Conservation (phyloP, 1,284 basidiomycete genomes). For the Cutaneotrichosporon cavernicola region DNA sequence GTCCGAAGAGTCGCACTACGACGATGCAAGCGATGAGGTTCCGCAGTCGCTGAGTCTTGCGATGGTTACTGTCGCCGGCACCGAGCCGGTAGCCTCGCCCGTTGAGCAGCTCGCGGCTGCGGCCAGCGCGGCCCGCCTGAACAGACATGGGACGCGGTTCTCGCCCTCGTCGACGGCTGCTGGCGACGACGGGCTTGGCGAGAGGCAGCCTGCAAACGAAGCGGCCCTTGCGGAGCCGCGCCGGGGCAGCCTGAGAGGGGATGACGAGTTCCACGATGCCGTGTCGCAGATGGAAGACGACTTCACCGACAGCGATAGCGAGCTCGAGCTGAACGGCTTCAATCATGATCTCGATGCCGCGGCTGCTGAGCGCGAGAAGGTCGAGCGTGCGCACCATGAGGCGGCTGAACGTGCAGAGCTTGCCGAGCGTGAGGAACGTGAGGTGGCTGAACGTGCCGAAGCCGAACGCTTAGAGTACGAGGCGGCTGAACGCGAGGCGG, state of each 20-base stretch:
- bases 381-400: background rate
- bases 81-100: background rate
- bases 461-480: background rate
- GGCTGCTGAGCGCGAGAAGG: background rate
- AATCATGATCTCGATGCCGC: background rate
- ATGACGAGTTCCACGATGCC: constrained; percentile 12
- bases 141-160: constrained; percentile 7
- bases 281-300: constrained; percentile 4
- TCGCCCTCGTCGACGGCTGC: background rate
- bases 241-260: background rate
- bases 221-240: background rate
- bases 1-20: constrained; percentile 13
- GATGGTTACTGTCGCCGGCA: background rate
- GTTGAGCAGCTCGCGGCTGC: constrained; percentile 18
- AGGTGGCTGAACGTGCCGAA: background rate
- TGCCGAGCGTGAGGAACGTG: background rate
- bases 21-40: constrained; percentile 8
- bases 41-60: constrained; percentile 9
- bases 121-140: constrained; percentile 12
- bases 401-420: background rate
- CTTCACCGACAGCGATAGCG: background rate
- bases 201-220: background rate
- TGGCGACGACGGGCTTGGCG: background rate
- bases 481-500: background rate
- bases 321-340: background rate